phyloP scores from a whole-genome alignment of 345 rosid genomes.

The Psidium guajava region DNA sequence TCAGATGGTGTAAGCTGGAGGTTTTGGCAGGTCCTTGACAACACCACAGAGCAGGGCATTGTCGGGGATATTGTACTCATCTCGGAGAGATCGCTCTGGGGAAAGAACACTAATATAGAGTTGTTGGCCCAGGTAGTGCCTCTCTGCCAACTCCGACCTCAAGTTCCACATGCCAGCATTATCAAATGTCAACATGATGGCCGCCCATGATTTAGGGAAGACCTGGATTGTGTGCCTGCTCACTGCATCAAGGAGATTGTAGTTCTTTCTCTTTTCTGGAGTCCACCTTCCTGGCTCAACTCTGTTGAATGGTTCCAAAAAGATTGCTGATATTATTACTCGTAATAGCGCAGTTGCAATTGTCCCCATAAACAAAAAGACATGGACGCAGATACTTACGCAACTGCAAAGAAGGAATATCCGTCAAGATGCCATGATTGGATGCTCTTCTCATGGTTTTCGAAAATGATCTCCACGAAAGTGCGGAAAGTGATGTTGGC shows the following conservation, averaged over 20 bases:
- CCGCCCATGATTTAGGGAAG: conserved; percentile 33
- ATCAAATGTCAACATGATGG: conserved; percentile 31
- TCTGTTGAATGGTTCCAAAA: not conserved
- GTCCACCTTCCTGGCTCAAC: conserved; percentile 14
- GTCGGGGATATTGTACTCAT: conserved; percentile 8
- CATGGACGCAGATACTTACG: conserved; percentile 4
- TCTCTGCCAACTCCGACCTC: conserved; percentile 31
- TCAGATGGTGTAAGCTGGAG: conserved; percentile 6
- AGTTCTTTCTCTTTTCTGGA: conserved; percentile 6
- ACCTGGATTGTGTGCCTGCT: conserved; percentile 20
- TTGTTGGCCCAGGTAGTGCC: conserved; percentile 31
- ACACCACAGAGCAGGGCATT: conserved; percentile 6
- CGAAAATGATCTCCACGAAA: conserved; percentile 26
- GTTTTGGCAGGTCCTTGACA: conserved; percentile 4
- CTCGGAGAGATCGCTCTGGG: conserved; percentile 8
- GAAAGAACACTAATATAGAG: conserved; percentile 23
- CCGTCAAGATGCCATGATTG: conserved; percentile 46
- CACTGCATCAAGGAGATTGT: not conserved
- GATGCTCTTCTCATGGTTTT: conserved; percentile 20
- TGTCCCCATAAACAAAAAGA: not conserved
- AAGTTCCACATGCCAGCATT: conserved; percentile 39
- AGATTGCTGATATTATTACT: not conserved
- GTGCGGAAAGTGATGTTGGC: conserved; percentile 12
- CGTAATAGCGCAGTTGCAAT: not conserved
- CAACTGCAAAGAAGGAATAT: conserved; percentile 34